These are phyloP conservation scores for Syzygium syzygioides DNA, from an alignment of 441 rosid species.

Conservation along the genomic window DNA sequence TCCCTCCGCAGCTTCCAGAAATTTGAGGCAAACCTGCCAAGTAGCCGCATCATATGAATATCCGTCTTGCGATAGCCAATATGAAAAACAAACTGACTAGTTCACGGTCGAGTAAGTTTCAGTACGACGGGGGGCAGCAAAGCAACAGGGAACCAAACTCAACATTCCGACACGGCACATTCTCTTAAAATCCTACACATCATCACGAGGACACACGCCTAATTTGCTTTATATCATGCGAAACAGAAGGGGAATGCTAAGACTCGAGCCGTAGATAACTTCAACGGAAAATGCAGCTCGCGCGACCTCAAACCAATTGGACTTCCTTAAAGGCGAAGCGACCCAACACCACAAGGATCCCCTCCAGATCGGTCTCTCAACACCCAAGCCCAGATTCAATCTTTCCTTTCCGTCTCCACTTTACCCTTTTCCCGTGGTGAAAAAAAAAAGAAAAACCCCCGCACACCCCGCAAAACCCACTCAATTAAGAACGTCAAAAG, in stretches of 20 bases:
- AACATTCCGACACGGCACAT: not conserved
- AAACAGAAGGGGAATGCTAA: not conserved
- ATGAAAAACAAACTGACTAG: not conserved
- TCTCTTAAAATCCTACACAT: not conserved
- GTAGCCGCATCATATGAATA: not conserved
- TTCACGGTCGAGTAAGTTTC: not conserved
- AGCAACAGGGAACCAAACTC: not conserved
- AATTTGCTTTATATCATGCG: not conserved
- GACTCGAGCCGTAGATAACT: not conserved
- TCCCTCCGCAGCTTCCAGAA: slow-evolving; percentile 15
- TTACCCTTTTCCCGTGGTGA: not conserved
- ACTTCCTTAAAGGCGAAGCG: not conserved
- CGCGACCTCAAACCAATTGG: not conserved
- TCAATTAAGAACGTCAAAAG: not conserved
- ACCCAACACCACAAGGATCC: not conserved
- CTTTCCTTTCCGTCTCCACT: not conserved
- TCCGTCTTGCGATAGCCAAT: not conserved
- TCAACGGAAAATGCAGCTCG: not conserved
- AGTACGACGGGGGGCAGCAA: not conserved
- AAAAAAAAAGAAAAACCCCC: not conserved
- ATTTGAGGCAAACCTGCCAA: not conserved
- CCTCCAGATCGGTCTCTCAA: not conserved
- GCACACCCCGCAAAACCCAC: not conserved
- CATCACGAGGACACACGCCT: not conserved
- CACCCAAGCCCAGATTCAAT: not conserved